Base-by-base conservation (phyloP, 192 early-diverging fungal species). In the Coemansia pectinata region DNA sequence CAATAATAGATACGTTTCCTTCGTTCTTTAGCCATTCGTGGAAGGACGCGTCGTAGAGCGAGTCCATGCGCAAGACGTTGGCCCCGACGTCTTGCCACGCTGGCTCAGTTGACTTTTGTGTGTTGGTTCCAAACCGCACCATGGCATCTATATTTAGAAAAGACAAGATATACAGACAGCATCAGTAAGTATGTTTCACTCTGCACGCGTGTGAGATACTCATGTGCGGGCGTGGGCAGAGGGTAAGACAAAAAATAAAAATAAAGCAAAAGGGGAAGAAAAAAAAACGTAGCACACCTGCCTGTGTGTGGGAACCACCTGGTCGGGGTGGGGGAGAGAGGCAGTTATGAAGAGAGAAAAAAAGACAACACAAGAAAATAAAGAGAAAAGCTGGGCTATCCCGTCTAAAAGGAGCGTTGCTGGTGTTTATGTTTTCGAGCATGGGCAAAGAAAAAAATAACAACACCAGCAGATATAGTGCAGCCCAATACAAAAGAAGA, bases 31-130 rank as follows among this genome's bases (percentile, higher is more conserved):
- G 83, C 91, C 91, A 92, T 45, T 87, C 84, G 77, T 89, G 88
- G 77, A 92, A 92, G 9, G 90, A 88, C 50, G 91, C 89, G 50
- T 90, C 91, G 60, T 92, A 92, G 3, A 89, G 87, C 66, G 86
- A 84, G 73, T 92, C 91, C 91, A 92, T 92, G 62, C 85, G 87
- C 64, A 87, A 84, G 42, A 92, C 87, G 67, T 90, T 92, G 45
- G 82, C 77, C 58, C 89, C 86, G n/a, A 92, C 90, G 64, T 92
- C 88, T 77, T 86, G 79, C 91, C 91, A 92, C 10, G 81, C 77
- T 0, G 81, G 77, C 74, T 78, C 76, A 39, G 55, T 76, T 39
- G 73, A 55, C 63, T 84, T 84, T 77, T 84, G 81, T 67, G 74
- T 76, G 67, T 78, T 79, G 75, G 77, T 83, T 64, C 80, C 81